These are phyloP conservation scores for Leccinum aurantiacum DNA, from an alignment of 768 basidiomycete species.

Conservation along the genomic window DNA sequence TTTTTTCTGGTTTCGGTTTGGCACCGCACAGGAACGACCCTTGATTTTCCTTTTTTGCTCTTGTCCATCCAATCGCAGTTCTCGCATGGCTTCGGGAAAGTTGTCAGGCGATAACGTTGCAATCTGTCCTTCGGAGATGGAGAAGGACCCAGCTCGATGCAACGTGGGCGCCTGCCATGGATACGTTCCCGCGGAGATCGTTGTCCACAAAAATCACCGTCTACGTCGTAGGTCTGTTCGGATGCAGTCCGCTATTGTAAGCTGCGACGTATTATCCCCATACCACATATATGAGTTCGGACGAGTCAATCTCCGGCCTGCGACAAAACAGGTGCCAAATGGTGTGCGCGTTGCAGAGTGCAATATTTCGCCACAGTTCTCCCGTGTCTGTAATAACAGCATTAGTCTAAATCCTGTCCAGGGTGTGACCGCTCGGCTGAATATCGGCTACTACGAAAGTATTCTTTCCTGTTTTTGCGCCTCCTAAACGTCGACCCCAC, in stretches of 20 bases:
- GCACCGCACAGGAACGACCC: constrained; percentile 6
- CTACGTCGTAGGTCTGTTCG: constrained; percentile 4
- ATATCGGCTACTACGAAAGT: not conserved
- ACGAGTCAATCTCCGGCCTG: constrained; percentile 24
- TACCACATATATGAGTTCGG: constrained; percentile 3
- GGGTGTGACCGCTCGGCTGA: not conserved
- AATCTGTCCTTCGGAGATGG: constrained; percentile 19
- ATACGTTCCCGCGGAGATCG: constrained; percentile 35
- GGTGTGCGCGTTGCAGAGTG: constrained; percentile 5
- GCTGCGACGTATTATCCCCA: constrained; percentile 24
- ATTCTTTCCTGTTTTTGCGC: not conserved
- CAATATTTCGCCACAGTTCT: not conserved
- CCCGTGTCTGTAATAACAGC: not conserved
- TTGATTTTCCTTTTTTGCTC: constrained; percentile 12
- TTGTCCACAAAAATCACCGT: constrained; percentile 10
- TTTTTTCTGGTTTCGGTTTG: not conserved
- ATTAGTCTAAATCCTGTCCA: not conserved
- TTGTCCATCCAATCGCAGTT: constrained; percentile 7
- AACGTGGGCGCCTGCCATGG: constrained; percentile 31
- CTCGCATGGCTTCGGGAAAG: constrained; percentile 15
- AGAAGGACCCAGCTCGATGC: constrained; percentile 16
- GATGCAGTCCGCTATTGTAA: constrained; percentile 12
- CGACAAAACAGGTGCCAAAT: constrained; percentile 7
- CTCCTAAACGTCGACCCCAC: constrained; percentile 24
- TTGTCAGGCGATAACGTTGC: constrained; percentile 24